These are phyloP conservation scores for Pythium brachiatum DNA, from an alignment of 352 stramenopile genomes.

Conservation along the genomic window DNA sequence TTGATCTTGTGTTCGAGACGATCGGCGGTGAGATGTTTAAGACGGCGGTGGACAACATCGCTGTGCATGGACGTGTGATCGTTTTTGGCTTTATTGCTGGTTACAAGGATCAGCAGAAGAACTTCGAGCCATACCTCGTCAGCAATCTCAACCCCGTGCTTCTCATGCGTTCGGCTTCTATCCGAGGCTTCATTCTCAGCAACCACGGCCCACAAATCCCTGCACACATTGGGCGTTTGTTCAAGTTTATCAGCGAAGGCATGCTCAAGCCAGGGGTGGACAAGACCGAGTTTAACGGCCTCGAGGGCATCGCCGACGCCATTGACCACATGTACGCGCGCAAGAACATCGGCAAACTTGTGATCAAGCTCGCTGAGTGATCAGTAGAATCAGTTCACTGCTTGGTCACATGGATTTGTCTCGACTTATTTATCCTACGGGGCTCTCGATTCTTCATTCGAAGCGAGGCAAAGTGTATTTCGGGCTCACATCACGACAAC, in stretches of 20 bases:
- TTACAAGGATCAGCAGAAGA: conserved; percentile 48
- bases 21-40: conserved; percentile 46
- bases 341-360: conserved; percentile 80
- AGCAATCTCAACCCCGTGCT: conserved; percentile 33
- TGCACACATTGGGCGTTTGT: conserved; percentile 21
- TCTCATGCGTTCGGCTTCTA: conserved; percentile 35
- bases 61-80: conserved; percentile 34
- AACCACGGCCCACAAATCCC: conserved; percentile 41
- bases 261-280: conserved; percentile 43
- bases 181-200: conserved; percentile 47
- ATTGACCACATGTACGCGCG: conserved; percentile 58
- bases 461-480: no score
- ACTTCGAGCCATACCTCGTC: conserved; percentile 14
- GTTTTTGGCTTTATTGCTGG: conserved; percentile 42
- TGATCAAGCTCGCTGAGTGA: conserved; percentile 33
- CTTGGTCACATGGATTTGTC: no score
- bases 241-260: conserved; percentile 1
- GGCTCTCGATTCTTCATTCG: no score
- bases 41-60: conserved; percentile 32
- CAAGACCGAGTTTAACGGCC: conserved; percentile 37
- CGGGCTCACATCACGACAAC: no score
- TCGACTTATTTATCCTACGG: no score
- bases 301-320: conserved; percentile 50
- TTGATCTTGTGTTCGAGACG: conserved; percentile 46
- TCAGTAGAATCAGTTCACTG: no score